Evolutionary conservation across 2,329 filamentous ascomycete genomes (phyloP).

Genomic region (Fusarium foetens): DNA sequence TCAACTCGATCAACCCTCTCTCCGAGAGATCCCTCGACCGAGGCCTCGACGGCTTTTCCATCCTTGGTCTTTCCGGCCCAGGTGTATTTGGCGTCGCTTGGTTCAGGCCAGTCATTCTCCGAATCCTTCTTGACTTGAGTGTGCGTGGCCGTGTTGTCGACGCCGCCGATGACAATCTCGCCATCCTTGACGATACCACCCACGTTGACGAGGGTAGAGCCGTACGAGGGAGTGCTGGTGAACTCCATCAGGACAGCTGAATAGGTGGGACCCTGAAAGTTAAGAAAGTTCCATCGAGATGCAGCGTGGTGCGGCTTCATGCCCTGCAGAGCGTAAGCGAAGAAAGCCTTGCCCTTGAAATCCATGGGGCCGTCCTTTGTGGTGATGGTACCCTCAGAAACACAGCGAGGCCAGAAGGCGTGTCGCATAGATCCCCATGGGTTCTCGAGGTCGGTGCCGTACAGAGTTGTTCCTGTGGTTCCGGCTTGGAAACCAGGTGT

Average conservation of each 20-base stretch:
- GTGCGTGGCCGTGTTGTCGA: slow-evolving; percentile 73
- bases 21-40: slow-evolving; percentile 75
- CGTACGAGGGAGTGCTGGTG: slow-evolving; percentile 93
- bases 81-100: slow-evolving; percentile 75
- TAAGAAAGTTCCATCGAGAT: slow-evolving; percentile 89
- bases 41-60: slow-evolving; percentile 75
- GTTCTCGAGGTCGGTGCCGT: slow-evolving; percentile 83
- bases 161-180: slow-evolving; percentile 79
- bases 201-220: slow-evolving; percentile 82
- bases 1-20: slow-evolving; percentile 81
- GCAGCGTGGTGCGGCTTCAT: slow-evolving; percentile 99
- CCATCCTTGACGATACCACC: slow-evolving; percentile 84
- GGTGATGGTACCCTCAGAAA: slow-evolving; percentile 82
- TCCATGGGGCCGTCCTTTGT: slow-evolving; percentile 84
- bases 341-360: slow-evolving; percentile 82
- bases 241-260: slow-evolving; percentile 96
- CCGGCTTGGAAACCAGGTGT: slow-evolving; percentile 87
- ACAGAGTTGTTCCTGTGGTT: slow-evolving; percentile 84
- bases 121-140: slow-evolving; percentile 75
- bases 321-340: slow-evolving; percentile 88
- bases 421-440: slow-evolving; percentile 96
- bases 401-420: slow-evolving; percentile 91
- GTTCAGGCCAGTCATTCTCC: slow-evolving; percentile 90
- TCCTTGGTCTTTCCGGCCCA: slow-evolving; percentile 85
- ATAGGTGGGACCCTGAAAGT: slow-evolving; percentile 88